Conservation (phyloP, 78 protist genomes). For the Protostelium mycophagum region DNA sequence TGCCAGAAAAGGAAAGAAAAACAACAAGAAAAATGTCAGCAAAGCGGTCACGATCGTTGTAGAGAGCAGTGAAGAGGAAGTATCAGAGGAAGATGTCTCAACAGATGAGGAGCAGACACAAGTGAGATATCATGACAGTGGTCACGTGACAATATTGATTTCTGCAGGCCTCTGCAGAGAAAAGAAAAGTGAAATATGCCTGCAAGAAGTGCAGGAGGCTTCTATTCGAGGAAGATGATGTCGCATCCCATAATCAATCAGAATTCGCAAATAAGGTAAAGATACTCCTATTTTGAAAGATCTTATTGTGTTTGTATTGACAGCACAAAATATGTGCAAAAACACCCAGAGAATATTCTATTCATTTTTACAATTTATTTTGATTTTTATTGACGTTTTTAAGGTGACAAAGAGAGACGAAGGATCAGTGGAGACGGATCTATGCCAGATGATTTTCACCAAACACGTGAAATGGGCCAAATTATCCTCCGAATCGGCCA, state of each 20-base stretch:
- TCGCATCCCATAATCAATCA: background rate
- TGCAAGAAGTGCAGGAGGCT: background rate
- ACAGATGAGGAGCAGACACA: background rate
- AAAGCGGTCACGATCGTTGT: background rate
- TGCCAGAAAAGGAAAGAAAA: background rate
- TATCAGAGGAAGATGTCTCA: background rate
- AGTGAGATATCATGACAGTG: background rate
- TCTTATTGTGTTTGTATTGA: too few relatives aligned
- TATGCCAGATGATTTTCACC: background rate
- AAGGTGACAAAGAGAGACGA: background rate
- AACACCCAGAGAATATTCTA: background rate
- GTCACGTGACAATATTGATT: background rate
- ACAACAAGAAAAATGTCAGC: background rate
- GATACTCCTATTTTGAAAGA: too few relatives aligned
- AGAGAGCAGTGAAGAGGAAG: background rate
- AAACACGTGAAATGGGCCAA: background rate
- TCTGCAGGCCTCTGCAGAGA: background rate
- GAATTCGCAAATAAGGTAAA: background rate
- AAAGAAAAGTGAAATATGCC: background rate
- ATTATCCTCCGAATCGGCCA: background rate
- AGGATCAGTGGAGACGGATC: background rate
- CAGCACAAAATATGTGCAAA: background rate
- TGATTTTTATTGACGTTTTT: background rate
- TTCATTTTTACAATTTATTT: too few relatives aligned
- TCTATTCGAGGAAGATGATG: background rate